Base-by-base conservation (phyloP, 371 early-diverging fungal species). In the Syncephalastrum sp. region DNA sequence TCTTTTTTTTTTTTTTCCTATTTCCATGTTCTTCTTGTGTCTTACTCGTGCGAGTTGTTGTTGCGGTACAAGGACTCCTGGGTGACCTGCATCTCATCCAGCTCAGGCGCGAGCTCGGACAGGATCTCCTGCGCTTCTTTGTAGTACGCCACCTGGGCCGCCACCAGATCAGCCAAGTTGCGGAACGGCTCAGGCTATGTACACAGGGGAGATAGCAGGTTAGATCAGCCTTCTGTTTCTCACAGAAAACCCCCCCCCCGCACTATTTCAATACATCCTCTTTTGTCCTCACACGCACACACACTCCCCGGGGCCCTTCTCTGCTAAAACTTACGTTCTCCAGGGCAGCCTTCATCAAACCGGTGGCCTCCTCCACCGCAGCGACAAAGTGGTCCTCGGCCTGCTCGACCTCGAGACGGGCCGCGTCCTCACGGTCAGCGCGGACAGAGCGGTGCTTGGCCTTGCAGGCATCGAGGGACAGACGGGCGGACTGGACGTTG, bases 381-480 rank as follows among this genome's bases (percentile, higher is more conserved):
- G 86, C 87, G 7, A 95, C 92, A 81, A 97, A 94, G 56, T 89
- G 84, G 72, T 96, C 96, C 70, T 97, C 96, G 8, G 94, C 91
- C 41, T 85, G 79, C 64, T 94, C 93, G 15, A 95, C 90, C 60
- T 95, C 92, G 13, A 81, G 67, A 23, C 91, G 84, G 43, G 83
- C 83, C 38, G 72, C 83, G 50, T 92, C 92, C 14, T 81, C 82
- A 44, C 75, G 71, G 43, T 85, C 87, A 4, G 91, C 85, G 25
- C 70, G 70, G 1, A 89, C 86, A 19, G 79, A 65, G 75, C 88
- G 87, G 60, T 93, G 83, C 41, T 81, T 72, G 7, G 88, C 79
- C 69, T 94, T 92, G 67, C 87, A 83, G 15, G 92, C 87, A 69
- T 97, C 96, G 65, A 96, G 80, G 8, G 82, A 69, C 56, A 97